Conservation (phyloP, 1,139 yeast species). For the Yamadazyma taylorii region DNA sequence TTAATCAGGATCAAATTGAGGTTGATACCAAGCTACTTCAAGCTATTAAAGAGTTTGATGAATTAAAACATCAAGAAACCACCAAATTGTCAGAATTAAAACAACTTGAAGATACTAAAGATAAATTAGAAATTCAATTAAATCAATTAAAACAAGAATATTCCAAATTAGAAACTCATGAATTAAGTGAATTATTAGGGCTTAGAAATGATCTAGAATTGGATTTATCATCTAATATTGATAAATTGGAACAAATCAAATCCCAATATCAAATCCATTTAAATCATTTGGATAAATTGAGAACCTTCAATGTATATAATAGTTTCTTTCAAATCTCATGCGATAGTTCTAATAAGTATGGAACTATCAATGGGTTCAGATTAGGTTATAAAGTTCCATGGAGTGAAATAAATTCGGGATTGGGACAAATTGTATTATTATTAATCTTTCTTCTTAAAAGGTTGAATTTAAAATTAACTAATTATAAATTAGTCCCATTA, state of each 20-base stretch:
- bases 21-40: conserved; percentile 38
- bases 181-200: conserved; percentile 45
- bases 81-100: conserved; percentile 44
- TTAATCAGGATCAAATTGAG: conserved; percentile 17
- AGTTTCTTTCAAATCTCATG: conserved; percentile 81
- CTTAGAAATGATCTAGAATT: conserved; percentile 54
- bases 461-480: conserved; percentile 53
- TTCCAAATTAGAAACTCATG: conserved; percentile 31
- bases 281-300: conserved; percentile 64
- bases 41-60: conserved; percentile 43
- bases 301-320: conserved; percentile 77
- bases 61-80: conserved; percentile 31
- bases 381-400: conserved; percentile 78
- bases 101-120: conserved; percentile 42
- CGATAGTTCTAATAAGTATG: conserved; percentile 66
- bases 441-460: conserved; percentile 64
- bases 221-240: conserved; percentile 46
- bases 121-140: conserved; percentile 41
- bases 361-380: conserved; percentile 82
- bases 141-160: conserved; percentile 39
- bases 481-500: conserved; percentile 72
- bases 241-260: conserved; percentile 60
- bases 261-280: conserved; percentile 62
- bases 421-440: conserved; percentile 79
- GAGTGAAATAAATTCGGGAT: conserved; percentile 90